phyloP scores from a whole-genome alignment of 352 stramenopile species.

The Phytopythium litorale region DNA sequence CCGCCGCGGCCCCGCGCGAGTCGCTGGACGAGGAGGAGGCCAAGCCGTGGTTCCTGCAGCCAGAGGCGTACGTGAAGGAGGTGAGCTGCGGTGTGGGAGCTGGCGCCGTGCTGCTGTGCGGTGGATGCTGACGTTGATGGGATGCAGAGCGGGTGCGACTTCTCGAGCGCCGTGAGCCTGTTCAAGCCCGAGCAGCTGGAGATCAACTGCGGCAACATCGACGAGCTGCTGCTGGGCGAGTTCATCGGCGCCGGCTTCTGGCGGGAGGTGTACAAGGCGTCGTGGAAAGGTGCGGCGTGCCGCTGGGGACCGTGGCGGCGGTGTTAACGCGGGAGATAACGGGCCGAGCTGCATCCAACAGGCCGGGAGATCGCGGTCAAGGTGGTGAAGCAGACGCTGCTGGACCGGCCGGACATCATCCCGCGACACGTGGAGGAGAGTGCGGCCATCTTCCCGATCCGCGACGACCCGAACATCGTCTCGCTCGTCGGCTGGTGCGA shows the following conservation, averaged over 20 bases:
- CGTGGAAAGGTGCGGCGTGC: conserved; percentile 50
- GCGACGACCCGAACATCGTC: conserved; percentile 68
- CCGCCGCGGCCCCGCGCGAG: conserved; percentile 1
- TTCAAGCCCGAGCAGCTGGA: conserved; percentile 59
- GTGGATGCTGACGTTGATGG: too few relatives aligned
- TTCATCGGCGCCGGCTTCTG: conserved; percentile 68
- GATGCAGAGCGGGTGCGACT: conserved; percentile 55
- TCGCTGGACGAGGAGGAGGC: conserved; percentile 8
- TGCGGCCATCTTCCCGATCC: conserved; percentile 61
- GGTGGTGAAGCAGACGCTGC: conserved; percentile 54
- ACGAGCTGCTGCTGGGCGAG: conserved; percentile 40
- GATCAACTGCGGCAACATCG: conserved; percentile 70
- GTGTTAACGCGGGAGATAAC: neutral
- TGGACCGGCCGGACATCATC: conserved; percentile 59
- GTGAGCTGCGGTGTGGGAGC: conserved; percentile 12
- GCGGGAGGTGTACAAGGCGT: conserved; percentile 63
- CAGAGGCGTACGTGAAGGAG: conserved; percentile 36
- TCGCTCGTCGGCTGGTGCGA: conserved; percentile 72
- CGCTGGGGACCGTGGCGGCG: neutral
- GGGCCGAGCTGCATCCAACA: conserved; percentile 5
- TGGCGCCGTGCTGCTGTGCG: too few relatives aligned
- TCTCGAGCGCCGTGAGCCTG: conserved; percentile 44
- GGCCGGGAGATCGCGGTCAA: conserved; percentile 63
- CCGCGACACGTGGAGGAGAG: conserved; percentile 70
- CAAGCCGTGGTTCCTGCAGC: conserved; percentile 48